phyloP scores from a whole-genome alignment of 352 stramenopile genomes.

The Elongisporangium anandrum region DNA sequence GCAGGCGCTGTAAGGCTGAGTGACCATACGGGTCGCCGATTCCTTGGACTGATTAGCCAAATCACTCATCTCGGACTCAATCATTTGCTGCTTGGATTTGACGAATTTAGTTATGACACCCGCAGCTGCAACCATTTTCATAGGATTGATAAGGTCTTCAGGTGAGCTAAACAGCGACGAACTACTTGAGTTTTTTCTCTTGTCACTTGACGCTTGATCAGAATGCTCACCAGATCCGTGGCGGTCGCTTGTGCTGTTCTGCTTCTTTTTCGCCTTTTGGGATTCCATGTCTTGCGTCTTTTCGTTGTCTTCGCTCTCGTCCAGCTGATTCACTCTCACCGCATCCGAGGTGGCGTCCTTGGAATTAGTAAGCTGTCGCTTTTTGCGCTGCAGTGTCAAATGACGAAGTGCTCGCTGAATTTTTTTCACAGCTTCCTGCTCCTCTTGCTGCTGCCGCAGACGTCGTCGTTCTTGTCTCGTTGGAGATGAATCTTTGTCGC shows the following conservation, averaged over 20 bases:
- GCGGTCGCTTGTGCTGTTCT: neutral
- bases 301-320: neutral
- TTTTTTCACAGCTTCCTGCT: neutral
- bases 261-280: neutral
- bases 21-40: slow-evolving; percentile 26
- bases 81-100: slow-evolving; percentile 27
- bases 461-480: slow-evolving; percentile 2
- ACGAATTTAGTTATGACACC: slow-evolving; percentile 31
- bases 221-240: neutral
- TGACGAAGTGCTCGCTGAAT: slow-evolving; percentile 20
- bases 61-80: slow-evolving; percentile 33
- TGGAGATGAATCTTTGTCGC: slow-evolving; percentile 8
- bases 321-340: neutral
- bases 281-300: neutral
- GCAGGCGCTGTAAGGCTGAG: slow-evolving; percentile 25
- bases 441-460: slow-evolving; percentile 4
- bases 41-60: slow-evolving; percentile 32
- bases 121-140: slow-evolving; percentile 24
- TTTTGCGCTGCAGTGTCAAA: neutral
- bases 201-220: neutral
- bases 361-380: neutral
- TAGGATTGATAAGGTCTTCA: slow-evolving; percentile 18
- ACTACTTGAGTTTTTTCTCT: neutral
- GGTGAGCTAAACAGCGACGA: slow-evolving; percentile 8
- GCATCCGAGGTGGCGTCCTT: neutral